These are phyloP conservation scores for Tylopilus felleus DNA, from an alignment of 768 basidiomycete genomes.

Conservation along the genomic window DNA sequence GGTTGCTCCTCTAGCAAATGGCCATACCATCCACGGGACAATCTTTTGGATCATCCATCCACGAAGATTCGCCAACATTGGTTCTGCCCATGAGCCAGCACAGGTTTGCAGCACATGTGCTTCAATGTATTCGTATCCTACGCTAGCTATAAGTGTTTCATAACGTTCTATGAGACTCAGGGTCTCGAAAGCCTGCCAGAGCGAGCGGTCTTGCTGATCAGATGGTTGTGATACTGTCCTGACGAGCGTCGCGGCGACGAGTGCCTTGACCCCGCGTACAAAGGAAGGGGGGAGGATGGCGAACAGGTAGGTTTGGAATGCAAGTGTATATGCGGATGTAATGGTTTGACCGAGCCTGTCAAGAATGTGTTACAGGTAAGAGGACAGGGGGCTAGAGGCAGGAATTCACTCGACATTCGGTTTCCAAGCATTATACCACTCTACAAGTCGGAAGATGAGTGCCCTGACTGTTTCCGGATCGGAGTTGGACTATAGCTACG, in stretches of 20 bases:
- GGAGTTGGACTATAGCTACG: slow-evolving; percentile 37
- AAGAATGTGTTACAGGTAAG: slow-evolving; percentile 7
- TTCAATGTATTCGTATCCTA: slow-evolving; percentile 87
- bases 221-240: slow-evolving; percentile 22
- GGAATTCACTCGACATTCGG: slow-evolving; percentile 58
- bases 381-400: background rate
- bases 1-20: slow-evolving; percentile 67
- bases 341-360: slow-evolving; percentile 60
- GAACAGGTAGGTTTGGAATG: slow-evolving; percentile 74
- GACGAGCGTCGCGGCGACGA: slow-evolving; percentile 56
- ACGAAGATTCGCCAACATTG: slow-evolving; percentile 58
- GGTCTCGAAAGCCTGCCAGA: slow-evolving; percentile 63
- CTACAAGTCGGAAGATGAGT: slow-evolving; percentile 56
- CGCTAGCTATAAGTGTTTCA: slow-evolving; percentile 76
- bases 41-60: slow-evolving; percentile 79
- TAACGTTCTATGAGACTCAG: slow-evolving; percentile 80
- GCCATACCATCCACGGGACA: slow-evolving; percentile 80
- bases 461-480: slow-evolving; percentile 48
- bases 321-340: slow-evolving; percentile 56
- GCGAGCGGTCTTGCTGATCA: slow-evolving; percentile 30
- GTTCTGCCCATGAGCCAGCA: slow-evolving; percentile 63
- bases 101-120: slow-evolving; percentile 63
- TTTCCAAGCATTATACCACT: slow-evolving; percentile 77
- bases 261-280: slow-evolving; percentile 60
- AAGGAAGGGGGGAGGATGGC: slow-evolving; percentile 69